Base-by-base conservation (phyloP, 768 basidiomycete species). In the Lentinula sp. region DNA sequence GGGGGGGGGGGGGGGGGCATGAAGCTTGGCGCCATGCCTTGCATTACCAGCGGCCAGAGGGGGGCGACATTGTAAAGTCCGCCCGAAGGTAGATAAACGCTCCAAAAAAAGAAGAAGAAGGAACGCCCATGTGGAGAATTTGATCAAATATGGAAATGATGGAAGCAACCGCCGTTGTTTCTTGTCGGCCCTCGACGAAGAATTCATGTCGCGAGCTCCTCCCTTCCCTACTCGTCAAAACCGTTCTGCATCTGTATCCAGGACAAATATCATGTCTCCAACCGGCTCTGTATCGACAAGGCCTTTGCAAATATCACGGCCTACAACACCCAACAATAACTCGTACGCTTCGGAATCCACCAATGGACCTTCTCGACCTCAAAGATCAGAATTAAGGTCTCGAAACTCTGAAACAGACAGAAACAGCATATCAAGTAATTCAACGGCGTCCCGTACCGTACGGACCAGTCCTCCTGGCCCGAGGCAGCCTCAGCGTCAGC, bases 361-460 rank as follows among this genome's bases (percentile, higher is more conserved):
- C 16, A 79, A 75, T 62, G 83, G 82, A 16, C 87, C 88, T 16
- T 76, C 81, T 54, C 81, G 88, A 51, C 88, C 88, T 13, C 82
- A 84, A 68, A 76, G 87, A 68, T 90, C 88, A 13, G 88, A 88
- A 53, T 72, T 85, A 43, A 79, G 88, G 69, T 76, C 75, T 57
- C 79, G 85, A 60, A 70, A 73, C 57, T 80, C 84, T 20, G 85
- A 87, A 53, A 75, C 82, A n/a, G 68, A 72, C 61, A 68, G 68
- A 50, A 66, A 56, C 60, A 66, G 66, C 18, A 67, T 65, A 57
- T 62, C 63, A 45, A 58, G 39, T 23, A 60, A 66, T 13, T 61
- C 70, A 32, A 54, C 53, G 51, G 59, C 45, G 33, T 37, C 66
- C 42, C 63, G 67, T 2, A 66, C 66, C 52, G 71, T 74, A 45